Base-by-base conservation (phyloP, 306 rosid species). In the Cicer bijugum region DNA sequence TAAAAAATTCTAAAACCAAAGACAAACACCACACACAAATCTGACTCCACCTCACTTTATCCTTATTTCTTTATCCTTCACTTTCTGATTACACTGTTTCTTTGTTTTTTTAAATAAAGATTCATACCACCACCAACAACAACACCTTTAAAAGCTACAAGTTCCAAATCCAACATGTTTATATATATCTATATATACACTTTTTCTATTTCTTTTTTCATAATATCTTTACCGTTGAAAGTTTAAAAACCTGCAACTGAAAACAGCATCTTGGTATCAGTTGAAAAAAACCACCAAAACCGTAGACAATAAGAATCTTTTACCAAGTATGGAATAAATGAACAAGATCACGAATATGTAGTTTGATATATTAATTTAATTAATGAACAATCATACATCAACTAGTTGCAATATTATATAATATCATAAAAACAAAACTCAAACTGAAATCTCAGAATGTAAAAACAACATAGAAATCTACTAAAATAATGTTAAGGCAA, bases 241-340 rank as follows among this genome's bases (percentile, higher is more conserved):
- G 80, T 88, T 87, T 65, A 88, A 84, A 82, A 88, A 74, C 85
- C 93, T 91, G 91, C 90, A 93, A 94, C 90, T 35, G 88, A 82
- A 91, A 91, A 94, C 97, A 94, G 96, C 99, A 91, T 90, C 92
- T 95, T 69, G 90, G 89, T 87, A 89, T 88, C 92, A 90, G 96
- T 85, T 88, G 88, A 84, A 84, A 81, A 81, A 77, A 89, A 84
- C 90, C 97, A 85, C 91, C 93, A 89, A 86, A 89, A 88, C 89
- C 82, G 91, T 86, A 86, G 97, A 94, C 99, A 94, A 78, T 76
- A 87, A 88, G 97, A 88, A 94, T 94, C 97, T 91, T 77, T 81
- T 67, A 80, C 53, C 73, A 70, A 81, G 85, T 23, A 85, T 76
- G 83, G 90, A 84, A 89, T 88, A 87, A 80, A 86, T 75, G 90